phyloP scores from a whole-genome alignment of 768 basidiomycete genomes.

The Rhodotorula taiwanensis region DNA sequence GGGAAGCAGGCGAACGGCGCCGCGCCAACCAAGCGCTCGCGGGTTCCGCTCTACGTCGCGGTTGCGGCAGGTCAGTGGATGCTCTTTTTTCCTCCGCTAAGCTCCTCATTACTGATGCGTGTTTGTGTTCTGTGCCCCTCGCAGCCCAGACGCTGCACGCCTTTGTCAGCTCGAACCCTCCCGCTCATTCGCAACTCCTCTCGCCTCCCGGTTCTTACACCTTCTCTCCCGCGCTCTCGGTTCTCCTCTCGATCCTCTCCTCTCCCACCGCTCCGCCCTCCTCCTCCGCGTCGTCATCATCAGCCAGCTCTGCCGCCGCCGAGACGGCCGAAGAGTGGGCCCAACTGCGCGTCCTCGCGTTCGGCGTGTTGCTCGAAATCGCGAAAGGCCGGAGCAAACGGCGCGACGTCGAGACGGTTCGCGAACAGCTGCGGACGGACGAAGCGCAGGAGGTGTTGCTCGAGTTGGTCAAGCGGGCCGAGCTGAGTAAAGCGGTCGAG shows the following conservation, averaged over 20 bases:
- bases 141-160: conserved; percentile 34
- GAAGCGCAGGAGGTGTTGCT: conserved; percentile 12
- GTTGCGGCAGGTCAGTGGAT: conserved; percentile 22
- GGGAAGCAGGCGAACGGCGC: conserved; percentile 7
- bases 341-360: conserved; percentile 29
- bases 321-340: conserved; percentile 9
- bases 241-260: conserved; percentile 26
- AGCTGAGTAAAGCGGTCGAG: neutral
- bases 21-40: conserved; percentile 3
- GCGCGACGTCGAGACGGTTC: conserved; percentile 17
- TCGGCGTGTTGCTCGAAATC: conserved; percentile 29
- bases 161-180: conserved; percentile 26
- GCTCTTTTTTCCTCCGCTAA: neutral
- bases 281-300: neutral
- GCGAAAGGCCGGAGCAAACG: conserved; percentile 27
- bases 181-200: conserved; percentile 22
- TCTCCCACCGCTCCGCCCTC: conserved; percentile 6
- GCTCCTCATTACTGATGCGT: neutral
- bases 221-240: conserved; percentile 25
- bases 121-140: neutral
- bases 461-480: conserved; percentile 1
- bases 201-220: conserved; percentile 3
- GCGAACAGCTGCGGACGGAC: conserved; percentile 6
- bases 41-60: conserved; percentile 27
- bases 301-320: neutral